Conservation (phyloP, 495 filamentous ascomycete genomes). For the Tirmania nivea region DNA sequence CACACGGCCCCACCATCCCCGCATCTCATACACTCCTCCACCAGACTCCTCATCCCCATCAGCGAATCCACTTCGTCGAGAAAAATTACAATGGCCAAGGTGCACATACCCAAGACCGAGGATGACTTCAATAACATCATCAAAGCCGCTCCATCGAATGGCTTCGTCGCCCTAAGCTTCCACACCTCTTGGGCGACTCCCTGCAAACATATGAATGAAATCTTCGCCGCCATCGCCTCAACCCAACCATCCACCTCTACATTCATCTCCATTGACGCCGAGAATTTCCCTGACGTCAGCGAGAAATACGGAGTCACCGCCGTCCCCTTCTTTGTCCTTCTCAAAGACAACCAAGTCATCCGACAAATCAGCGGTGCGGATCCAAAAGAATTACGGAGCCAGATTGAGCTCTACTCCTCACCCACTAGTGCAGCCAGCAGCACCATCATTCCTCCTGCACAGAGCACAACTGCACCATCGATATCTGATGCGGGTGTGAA, state of each 20-base stretch:
- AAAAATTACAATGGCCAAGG: constrained; percentile 55
- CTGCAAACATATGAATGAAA: constrained; percentile 66
- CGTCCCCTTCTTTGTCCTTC: constrained; percentile 74
- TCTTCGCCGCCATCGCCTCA: constrained; percentile 61
- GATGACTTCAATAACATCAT: constrained; percentile 44
- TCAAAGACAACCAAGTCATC: constrained; percentile 45
- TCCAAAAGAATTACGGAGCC: constrained; percentile 53
- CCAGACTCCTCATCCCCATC: too few relatives aligned
- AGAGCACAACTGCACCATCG: constrained; percentile 6
- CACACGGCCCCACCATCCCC: too few relatives aligned
- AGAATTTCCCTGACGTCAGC: constrained; percentile 23
- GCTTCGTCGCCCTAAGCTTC: constrained; percentile 71
- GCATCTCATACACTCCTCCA: too few relatives aligned
- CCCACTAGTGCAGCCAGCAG: constrained; percentile 4
- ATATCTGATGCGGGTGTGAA: neutral
- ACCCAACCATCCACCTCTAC: constrained; percentile 55
- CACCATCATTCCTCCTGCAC: constrained; percentile 19
- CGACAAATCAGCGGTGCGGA: constrained; percentile 76
- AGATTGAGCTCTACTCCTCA: constrained; percentile 58
- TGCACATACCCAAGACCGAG: constrained; percentile 49
- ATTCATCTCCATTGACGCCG: constrained; percentile 36
- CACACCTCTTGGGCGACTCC: constrained; percentile 93
- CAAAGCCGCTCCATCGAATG: constrained; percentile 37
- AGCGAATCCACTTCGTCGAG: too few relatives aligned
- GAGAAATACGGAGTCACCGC: constrained; percentile 68